These are phyloP conservation scores for Nephromyces sp. DNA, from an alignment of 169 alveolate species.

Conservation along the genomic window DNA sequence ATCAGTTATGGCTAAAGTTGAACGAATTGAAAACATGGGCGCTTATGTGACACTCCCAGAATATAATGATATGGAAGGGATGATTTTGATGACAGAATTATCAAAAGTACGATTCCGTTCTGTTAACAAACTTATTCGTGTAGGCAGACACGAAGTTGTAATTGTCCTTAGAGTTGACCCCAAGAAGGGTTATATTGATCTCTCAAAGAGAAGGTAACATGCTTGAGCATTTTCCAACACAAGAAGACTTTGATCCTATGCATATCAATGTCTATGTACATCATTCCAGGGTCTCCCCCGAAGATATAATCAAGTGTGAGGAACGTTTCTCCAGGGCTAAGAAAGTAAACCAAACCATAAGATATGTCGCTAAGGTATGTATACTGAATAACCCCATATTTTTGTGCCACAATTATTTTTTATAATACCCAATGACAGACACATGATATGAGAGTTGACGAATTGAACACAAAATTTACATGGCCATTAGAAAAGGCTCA, in stretches of 20 bases:
- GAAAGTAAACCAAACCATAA: conserved; percentile 85
- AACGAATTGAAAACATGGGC: conserved; percentile 86
- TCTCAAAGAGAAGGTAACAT: conserved; percentile 71
- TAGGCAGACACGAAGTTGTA: conserved; percentile 86
- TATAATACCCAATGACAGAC: conserved; percentile 10
- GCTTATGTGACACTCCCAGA: conserved; percentile 93
- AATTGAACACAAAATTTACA: conserved; percentile 72
- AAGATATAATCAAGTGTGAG: conserved; percentile 79
- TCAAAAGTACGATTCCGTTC: conserved; percentile 86
- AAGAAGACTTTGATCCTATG: background rate
- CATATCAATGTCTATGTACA: background rate
- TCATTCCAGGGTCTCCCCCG: conserved; percentile 81
- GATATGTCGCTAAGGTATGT: conserved; percentile 72
- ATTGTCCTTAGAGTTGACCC: conserved; percentile 89
- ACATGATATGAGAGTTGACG: conserved; percentile 75
- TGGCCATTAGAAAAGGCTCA: conserved; percentile 92
- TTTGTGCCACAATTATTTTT: background rate
- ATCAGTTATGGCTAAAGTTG: conserved; percentile 59
- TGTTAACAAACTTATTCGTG: conserved; percentile 58
- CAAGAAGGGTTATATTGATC: conserved; percentile 91
- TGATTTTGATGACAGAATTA: conserved; percentile 86
- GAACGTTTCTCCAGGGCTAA: conserved; percentile 81
- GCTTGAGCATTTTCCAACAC: too few species aligned
- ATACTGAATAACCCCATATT: background rate
- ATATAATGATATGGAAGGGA: conserved; percentile 89